Evolutionary conservation across 352 stramenopile genomes (phyloP).

Genomic region (Globisporangium iwayamae): DNA sequence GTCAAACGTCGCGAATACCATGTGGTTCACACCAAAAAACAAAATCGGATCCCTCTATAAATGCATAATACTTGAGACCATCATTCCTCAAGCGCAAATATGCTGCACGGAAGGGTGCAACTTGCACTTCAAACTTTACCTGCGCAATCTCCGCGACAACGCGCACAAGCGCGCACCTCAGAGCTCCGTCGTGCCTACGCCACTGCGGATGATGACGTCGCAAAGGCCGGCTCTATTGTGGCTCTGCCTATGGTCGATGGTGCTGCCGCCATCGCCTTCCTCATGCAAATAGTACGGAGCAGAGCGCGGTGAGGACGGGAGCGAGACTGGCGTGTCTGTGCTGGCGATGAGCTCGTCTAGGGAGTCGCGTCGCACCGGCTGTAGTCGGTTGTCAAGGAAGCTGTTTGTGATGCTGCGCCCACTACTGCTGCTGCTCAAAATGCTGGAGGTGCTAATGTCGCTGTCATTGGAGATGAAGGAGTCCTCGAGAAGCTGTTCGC

Average conservation of each 20-base stretch:
- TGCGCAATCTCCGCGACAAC: background rate
- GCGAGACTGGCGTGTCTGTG: background rate
- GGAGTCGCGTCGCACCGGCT: background rate
- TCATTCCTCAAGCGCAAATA: background rate
- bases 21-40: background rate
- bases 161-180: background rate
- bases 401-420: constrained; percentile 2
- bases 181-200: constrained; percentile 6
- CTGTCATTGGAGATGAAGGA: constrained; percentile 11
- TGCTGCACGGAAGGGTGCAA: constrained; percentile 2
- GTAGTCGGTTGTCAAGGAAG: background rate
- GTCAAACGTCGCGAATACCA: background rate
- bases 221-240: background rate
- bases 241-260: background rate
- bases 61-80: background rate
- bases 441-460: constrained; percentile 1
- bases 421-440: background rate
- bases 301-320: background rate
- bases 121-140: background rate
- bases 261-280: background rate
- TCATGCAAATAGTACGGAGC: constrained; percentile 8
- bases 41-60: background rate
- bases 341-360: constrained; percentile 1
- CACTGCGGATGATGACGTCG: background rate
- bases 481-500: constrained; percentile 31